Evolutionary conservation across 495 filamentous ascomycete species (phyloP), one percentile per base, ranked within the genome.

Genomic region (Lindgomyces ingoldianus): DNA sequence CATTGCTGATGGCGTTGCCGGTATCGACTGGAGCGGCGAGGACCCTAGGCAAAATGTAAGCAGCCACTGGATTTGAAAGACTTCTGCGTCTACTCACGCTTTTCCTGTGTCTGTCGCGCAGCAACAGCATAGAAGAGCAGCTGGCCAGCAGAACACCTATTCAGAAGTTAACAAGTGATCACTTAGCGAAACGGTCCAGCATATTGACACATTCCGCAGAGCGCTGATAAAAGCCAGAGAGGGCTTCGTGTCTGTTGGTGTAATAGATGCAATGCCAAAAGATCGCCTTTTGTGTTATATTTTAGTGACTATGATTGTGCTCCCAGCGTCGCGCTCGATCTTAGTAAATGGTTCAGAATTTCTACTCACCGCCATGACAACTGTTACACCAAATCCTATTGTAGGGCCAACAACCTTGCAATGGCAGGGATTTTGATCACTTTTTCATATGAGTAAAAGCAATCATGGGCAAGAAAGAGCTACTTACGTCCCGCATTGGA

Each of bases 341-440:
- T 4, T 30, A 36, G 26, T 11, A 19, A 10, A 56, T 25, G 69
- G 26, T 41, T 41, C 29, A 41, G 45, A 30, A 19, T 4, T 12
- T 29, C 39, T 51, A 81, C 79, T 55, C 78, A 85, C 82, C 19
- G 81, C 84, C 21, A 79, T 76, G 33, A 82, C 75, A 45, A 86
- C 67, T 0, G 80, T 78, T 26, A 74, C 71, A 3, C 62, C 74
- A 63, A 84, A 84, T 77, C 83, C 83, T 22, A 86, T 59, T 1
- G 83, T 85, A 24, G 84, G 84, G 10, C 84, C 83, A 24, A 87
- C 80, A 14, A 87, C 80, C 63, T 86, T 86, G 73, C 83, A 85
- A 53, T 79, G 83, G 57, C 84, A 86, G 0, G 84, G 84, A 62
- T 87, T 87, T 71, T 85, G 82, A 45, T 70, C 67, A 3, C 62